These are phyloP conservation scores for Trichoderma orchidacearum DNA, from an alignment of 495 filamentous ascomycete species.

Conservation along the genomic window DNA sequence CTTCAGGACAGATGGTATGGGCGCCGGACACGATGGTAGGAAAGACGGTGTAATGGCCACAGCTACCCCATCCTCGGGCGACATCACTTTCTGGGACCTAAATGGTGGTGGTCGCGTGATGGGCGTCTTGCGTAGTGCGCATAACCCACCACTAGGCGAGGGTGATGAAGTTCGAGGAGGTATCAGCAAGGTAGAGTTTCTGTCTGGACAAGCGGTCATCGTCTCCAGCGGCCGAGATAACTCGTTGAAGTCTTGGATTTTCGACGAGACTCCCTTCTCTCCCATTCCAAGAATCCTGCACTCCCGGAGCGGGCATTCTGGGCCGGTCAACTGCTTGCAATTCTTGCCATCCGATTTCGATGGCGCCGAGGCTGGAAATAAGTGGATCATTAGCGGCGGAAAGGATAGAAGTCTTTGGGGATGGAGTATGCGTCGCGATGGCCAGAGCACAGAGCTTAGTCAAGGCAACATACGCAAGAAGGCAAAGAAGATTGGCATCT, in stretches of 20 bases:
- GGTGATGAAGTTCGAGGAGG: slow-evolving; percentile 33
- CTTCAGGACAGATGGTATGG: slow-evolving; percentile 82
- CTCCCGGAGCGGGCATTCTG: slow-evolving; percentile 73
- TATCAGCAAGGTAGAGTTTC: slow-evolving; percentile 72
- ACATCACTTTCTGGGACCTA: slow-evolving; percentile 92
- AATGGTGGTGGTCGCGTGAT: slow-evolving; percentile 71
- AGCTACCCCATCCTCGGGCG: slow-evolving; percentile 53
- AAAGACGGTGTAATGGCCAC: slow-evolving; percentile 79
- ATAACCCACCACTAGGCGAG: slow-evolving; percentile 51
- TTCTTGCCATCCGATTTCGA: slow-evolving; percentile 81
- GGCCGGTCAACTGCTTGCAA: slow-evolving; percentile 59
- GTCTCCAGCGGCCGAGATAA: slow-evolving; percentile 88
- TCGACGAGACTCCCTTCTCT: slow-evolving; percentile 76
- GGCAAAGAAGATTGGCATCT: slow-evolving; percentile 65
- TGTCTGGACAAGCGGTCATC: slow-evolving; percentile 81
- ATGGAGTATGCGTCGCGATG: slow-evolving; percentile 86
- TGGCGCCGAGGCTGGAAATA: slow-evolving; percentile 72
- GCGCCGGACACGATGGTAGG: slow-evolving; percentile 76
- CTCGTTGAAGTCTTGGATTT: slow-evolving; percentile 87
- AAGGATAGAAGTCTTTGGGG: slow-evolving; percentile 85
- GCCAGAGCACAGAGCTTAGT: slow-evolving; percentile 84
- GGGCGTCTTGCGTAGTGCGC: slow-evolving; percentile 72
- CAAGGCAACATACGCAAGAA: slow-evolving; percentile 75
- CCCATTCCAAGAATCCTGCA: slow-evolving; percentile 75
- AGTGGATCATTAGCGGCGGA: slow-evolving; percentile 88